Conservation (phyloP, 2,329 filamentous ascomycete genomes). For the Colletotrichum gigasporum region DNA sequence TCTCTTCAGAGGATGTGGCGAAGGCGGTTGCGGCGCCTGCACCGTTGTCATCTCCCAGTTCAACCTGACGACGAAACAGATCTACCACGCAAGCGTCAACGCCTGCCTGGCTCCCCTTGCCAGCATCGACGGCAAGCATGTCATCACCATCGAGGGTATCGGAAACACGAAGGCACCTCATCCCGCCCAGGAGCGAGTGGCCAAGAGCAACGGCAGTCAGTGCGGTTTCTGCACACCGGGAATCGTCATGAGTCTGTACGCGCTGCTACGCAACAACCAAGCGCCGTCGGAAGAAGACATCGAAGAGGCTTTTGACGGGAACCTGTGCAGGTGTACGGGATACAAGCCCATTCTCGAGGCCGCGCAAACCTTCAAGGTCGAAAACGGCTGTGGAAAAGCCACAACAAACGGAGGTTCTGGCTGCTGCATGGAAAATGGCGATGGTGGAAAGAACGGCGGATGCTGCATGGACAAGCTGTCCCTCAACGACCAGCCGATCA, state of each 20-base stretch:
- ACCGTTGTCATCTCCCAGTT: slow-evolving; percentile 94
- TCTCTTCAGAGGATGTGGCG: slow-evolving; percentile 83
- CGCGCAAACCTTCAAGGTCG: slow-evolving; percentile 84
- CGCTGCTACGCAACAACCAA: slow-evolving; percentile 85
- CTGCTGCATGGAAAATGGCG: slow-evolving; percentile 77
- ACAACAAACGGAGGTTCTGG: slow-evolving; percentile 61
- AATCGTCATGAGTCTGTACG: slow-evolving; percentile 98
- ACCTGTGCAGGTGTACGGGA: slow-evolving; percentile 93
- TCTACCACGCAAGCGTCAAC: slow-evolving; percentile 97
- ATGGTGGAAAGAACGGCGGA: slow-evolving; percentile 51
- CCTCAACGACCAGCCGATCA: slow-evolving; percentile 63
- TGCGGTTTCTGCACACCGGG: slow-evolving; percentile 96
- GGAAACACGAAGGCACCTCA: slow-evolving; percentile 88
- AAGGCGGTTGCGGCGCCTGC: slow-evolving; percentile 96
- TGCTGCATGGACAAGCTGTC: slow-evolving; percentile 75
- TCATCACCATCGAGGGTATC: slow-evolving; percentile 97
- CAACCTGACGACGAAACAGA: slow-evolving; percentile 89
- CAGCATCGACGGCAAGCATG: slow-evolving; percentile 96
- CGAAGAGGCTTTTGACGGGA: slow-evolving; percentile 97
- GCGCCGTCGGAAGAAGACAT: slow-evolving; percentile 82
- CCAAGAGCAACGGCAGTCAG: slow-evolving; percentile 90
- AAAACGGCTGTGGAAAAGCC: slow-evolving; percentile 59
- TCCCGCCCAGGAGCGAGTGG: slow-evolving; percentile 89
- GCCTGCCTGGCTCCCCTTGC: slow-evolving; percentile 93
- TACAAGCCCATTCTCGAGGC: slow-evolving; percentile 95